Evolutionary conservation across 768 basidiomycete species (phyloP).

Genomic region (Leccinum subtestaceum): DNA sequence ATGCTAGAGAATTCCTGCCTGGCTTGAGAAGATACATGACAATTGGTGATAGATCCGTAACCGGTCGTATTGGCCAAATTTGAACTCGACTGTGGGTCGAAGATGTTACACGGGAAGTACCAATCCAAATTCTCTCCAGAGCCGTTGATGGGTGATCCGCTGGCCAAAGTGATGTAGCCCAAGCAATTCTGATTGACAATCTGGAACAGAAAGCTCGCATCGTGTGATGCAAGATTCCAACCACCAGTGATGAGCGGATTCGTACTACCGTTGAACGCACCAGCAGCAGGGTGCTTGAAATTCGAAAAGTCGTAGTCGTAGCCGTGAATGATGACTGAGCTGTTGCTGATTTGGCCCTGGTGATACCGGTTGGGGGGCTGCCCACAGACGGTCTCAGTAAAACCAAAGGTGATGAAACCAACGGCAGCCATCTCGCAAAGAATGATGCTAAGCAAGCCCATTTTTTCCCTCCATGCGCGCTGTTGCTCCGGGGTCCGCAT

Average conservation of each 20-base stretch:
- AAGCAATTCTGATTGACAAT: slow-evolving; percentile 82
- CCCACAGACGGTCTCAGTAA: slow-evolving; percentile 92
- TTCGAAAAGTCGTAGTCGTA: slow-evolving; percentile 87
- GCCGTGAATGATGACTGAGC: slow-evolving; percentile 91
- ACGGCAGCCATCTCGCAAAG: slow-evolving; percentile 84
- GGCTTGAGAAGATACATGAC: slow-evolving; percentile 63
- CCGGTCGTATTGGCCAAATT: slow-evolving; percentile 56
- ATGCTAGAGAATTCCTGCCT: slow-evolving; percentile 50
- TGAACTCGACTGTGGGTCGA: slow-evolving; percentile 63
- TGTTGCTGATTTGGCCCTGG: slow-evolving; percentile 70
- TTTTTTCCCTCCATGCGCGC: slow-evolving; percentile 98
- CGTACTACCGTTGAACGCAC: slow-evolving; percentile 68
- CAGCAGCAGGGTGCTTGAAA: slow-evolving; percentile 78
- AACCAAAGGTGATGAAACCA: slow-evolving; percentile 98
- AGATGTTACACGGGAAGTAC: slow-evolving; percentile 98
- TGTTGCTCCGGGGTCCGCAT: slow-evolving; percentile 90
- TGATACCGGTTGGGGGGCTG: slow-evolving; percentile 81
- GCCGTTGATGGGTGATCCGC: slow-evolving; percentile 68
- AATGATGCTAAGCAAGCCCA: slow-evolving; percentile 85
- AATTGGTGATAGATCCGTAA: slow-evolving; percentile 63
- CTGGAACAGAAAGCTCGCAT: slow-evolving; percentile 95
- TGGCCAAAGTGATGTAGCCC: slow-evolving; percentile 68
- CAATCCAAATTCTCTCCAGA: slow-evolving; percentile 67
- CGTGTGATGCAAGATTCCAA: slow-evolving; percentile 82
- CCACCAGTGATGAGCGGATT: slow-evolving; percentile 80